phyloP scores from a whole-genome alignment of 2,329 filamentous ascomycete species.

The Cephalotrichum gorgonifer region DNA sequence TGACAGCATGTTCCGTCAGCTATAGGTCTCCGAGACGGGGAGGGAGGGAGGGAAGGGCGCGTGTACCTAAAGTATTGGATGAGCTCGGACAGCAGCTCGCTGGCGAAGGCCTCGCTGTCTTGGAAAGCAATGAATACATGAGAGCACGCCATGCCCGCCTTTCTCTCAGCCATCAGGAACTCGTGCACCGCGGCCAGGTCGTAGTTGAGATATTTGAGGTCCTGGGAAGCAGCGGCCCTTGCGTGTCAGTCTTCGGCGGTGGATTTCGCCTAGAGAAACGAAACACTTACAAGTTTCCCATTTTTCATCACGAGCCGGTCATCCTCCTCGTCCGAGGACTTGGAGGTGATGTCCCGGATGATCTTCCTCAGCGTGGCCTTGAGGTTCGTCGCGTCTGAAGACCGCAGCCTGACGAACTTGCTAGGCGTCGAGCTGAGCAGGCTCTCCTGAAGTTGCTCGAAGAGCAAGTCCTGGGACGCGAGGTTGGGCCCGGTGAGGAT shows the following conservation, averaged over 20 bases:
- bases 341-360: constrained; percentile 52
- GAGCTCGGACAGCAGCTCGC: constrained; percentile 58
- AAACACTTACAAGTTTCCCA: constrained; percentile 34
- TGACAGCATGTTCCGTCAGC: background rate
- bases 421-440: constrained; percentile 36
- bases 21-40: too few relatives aligned
- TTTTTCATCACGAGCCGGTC: constrained; percentile 34
- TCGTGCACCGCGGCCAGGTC: constrained; percentile 62
- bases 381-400: constrained; percentile 61
- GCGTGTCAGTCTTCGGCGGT: background rate
- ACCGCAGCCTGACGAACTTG: constrained; percentile 56
- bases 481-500: constrained; percentile 72
- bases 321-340: constrained; percentile 39
- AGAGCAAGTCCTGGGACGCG: constrained; percentile 64
- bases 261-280: background rate
- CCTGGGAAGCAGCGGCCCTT: constrained; percentile 27
- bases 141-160: constrained; percentile 30
- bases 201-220: constrained; percentile 62
- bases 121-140: constrained; percentile 65
- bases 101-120: constrained; percentile 76
- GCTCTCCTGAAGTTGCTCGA: constrained; percentile 55
- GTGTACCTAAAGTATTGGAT: constrained; percentile 57
- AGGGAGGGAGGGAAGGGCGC: background rate
- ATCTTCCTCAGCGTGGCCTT: constrained; percentile 64
- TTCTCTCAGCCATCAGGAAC: constrained; percentile 40